phyloP scores from a whole-genome alignment of 257 asterid genomes.

The Nicotiana knightiana region DNA sequence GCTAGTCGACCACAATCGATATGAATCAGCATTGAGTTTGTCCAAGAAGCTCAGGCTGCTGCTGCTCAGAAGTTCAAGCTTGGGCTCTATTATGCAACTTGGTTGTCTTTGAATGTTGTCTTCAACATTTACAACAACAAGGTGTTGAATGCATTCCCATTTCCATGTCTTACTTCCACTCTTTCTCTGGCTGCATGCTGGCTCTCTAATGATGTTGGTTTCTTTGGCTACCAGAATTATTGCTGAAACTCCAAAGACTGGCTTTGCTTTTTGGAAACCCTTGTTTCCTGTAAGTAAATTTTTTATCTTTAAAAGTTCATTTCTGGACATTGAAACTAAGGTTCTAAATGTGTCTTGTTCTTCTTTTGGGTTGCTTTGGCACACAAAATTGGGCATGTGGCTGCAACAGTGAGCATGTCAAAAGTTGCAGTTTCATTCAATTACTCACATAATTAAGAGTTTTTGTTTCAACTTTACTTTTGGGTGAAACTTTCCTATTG shows the following conservation, averaged over 20 bases:
- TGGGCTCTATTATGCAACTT: constrained; percentile 67
- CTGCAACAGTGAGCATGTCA: constrained; percentile 93
- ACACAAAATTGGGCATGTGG: constrained; percentile 91
- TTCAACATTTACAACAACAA: constrained; percentile 88
- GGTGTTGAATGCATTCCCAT: constrained; percentile 78
- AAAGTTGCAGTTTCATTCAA: constrained; percentile 77
- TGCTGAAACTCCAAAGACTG: constrained; percentile 71
- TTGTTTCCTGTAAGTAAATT: constrained; percentile 57
- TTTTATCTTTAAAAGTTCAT: background rate
- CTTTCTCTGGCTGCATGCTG: constrained; percentile 74
- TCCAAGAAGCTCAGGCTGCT: constrained; percentile 27
- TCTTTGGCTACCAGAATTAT: constrained; percentile 60
- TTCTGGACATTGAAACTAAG: background rate
- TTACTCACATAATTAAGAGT: constrained; percentile 85
- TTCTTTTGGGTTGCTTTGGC: constrained; percentile 67
- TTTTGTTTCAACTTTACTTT: constrained; percentile 55
- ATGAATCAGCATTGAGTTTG: constrained; percentile 53
- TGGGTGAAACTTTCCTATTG: constrained; percentile 63
- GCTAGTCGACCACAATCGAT: constrained; percentile 43
- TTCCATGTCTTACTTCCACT: constrained; percentile 92
- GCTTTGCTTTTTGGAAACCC: constrained; percentile 59
- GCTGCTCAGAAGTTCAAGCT: constrained; percentile 63
- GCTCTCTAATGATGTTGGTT: constrained; percentile 64
- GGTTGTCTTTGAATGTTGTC: constrained; percentile 86
- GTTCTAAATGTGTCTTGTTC: background rate